Evolutionary conservation across 2,329 filamentous ascomycete species (phyloP), one percentile per base, ranked within the genome.

Genomic region (Aspergillus novofumigatus): DNA sequence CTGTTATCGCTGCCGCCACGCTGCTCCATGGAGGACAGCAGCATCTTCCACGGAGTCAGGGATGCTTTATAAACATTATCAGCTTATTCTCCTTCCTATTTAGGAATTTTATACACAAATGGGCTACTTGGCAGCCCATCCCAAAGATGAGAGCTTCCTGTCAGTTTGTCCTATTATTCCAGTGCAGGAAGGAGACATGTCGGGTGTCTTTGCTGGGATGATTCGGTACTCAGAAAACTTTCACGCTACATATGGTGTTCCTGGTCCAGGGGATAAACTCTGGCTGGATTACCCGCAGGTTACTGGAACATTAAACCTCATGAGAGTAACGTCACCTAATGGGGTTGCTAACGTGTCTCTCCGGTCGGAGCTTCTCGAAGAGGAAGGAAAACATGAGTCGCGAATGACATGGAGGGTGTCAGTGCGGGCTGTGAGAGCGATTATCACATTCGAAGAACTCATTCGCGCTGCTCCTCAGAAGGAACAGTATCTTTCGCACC

Each of bases 221-320:
- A 20, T 17, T 21, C 35, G n/a, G 11, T 48, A 28, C 2, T 42
- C 41, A 48, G 21, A 45, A n/a, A 25, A 28, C 20, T 29, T 49
- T n/a, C 1, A 28, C 14, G 11, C 23, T n/a, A 42, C 14, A 32
- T 41, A 56, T 17, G 56, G 56, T 41, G 54, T 54, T n/a, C 48
- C 38, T 49, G 41, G 57, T 28, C 55, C 50, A 14, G 38, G 38
- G 29, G 49, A 56, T 28, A 52, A 59, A 9, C 56, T 59, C 21
- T 59, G 51, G 53, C 38, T 59, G 8, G 53, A 59, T 20, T 59
- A 59, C 21, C 53, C 53, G 28, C 17, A 51, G n/a, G 53, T 58
- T 21, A 58, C 53, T 26, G 44, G 56, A 26, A 32, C 14, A 21
- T 47, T 58, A 1, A 58, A 58, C 14, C 23, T 41, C 1, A 55